Evolutionary conservation across 1,284 basidiomycete genomes (phyloP).

Genomic region (Ustilago bromivora): DNA sequence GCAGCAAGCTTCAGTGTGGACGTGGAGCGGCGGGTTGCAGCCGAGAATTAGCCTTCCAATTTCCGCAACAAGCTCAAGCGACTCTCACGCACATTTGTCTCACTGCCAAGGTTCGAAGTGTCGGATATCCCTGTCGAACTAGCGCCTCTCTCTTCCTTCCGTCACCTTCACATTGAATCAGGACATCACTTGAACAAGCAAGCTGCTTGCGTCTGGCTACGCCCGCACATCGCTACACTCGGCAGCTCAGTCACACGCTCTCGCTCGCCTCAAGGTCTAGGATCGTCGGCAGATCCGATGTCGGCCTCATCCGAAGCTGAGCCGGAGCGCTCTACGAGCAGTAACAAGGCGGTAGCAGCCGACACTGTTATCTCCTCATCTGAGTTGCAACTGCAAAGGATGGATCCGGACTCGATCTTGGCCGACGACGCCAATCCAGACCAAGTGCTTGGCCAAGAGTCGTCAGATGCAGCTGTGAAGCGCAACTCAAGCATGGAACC

Average conservation of each 20-base stretch:
- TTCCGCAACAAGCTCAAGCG: not conserved
- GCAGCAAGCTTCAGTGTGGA: conserved; percentile 5
- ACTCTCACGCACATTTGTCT: not conserved
- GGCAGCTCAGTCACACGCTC: not conserved
- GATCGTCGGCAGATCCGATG: conserved; percentile 15
- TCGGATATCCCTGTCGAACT: not conserved
- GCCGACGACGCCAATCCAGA: conserved; percentile 62
- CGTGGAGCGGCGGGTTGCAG: conserved; percentile 14
- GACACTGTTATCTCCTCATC: conserved; percentile 9
- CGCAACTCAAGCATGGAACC: not conserved
- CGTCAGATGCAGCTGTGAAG: conserved; percentile 35
- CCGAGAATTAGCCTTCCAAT: conserved; percentile 10
- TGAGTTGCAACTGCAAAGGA: conserved; percentile 44
- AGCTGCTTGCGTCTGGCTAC: not conserved
- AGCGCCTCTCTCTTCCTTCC: conserved; percentile 3
- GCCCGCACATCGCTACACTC: not conserved
- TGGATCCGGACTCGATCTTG: conserved; percentile 59
- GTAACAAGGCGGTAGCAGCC: conserved; percentile 7
- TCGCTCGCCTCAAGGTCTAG: conserved; percentile 6
- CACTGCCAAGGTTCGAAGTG: not conserved
- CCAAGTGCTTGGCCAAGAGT: conserved; percentile 53
- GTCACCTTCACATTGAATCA: not conserved
- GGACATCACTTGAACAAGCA: not conserved
- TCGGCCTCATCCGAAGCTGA: conserved; percentile 26
- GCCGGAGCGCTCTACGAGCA: conserved; percentile 10